These are phyloP conservation scores for Phytophthora pisi DNA, from an alignment of 352 stramenopile genomes.

Conservation along the genomic window DNA sequence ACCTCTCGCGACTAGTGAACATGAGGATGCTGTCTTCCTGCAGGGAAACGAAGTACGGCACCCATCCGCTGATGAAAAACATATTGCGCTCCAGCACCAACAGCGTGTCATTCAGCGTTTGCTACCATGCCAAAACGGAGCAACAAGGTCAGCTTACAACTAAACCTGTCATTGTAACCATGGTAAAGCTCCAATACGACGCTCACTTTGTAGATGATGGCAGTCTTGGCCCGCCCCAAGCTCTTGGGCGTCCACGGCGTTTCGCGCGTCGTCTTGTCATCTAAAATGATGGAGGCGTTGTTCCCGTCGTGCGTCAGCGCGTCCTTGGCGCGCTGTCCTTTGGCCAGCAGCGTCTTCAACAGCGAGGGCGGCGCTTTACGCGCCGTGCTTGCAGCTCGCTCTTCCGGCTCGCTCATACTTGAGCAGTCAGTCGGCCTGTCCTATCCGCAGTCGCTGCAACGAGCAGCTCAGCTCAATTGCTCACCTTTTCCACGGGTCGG, in stretches of 20 bases:
- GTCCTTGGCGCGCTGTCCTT: constrained; percentile 32
- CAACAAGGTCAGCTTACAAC: not conserved
- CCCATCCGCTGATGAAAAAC: constrained; percentile 86
- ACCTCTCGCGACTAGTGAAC: constrained; percentile 80
- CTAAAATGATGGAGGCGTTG: constrained; percentile 78
- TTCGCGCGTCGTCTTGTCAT: constrained; percentile 48
- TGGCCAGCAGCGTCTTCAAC: constrained; percentile 46
- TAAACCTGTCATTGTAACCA: not conserved
- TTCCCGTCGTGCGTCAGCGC: constrained; percentile 74
- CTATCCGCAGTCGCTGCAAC: not conserved
- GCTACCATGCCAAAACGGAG: constrained; percentile 40
- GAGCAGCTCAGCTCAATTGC: constrained; percentile 12
- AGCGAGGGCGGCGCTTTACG: constrained; percentile 31
- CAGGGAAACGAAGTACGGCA: constrained; percentile 82
- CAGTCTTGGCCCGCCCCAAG: constrained; percentile 82
- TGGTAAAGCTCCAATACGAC: not conserved
- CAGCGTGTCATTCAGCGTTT: constrained; percentile 88
- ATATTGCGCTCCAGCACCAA: constrained; percentile 82
- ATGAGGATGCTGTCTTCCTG: constrained; percentile 82
- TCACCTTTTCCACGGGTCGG: constrained; percentile 9
- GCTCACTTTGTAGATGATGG: constrained; percentile 86
- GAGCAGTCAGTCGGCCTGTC: not conserved
- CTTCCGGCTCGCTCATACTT: constrained; percentile 23
- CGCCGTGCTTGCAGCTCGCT: not conserved
- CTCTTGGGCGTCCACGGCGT: constrained; percentile 87